Base-by-base conservation (phyloP, 2,329 filamentous ascomycete genomes). In the Colletotrichum sp. region DNA sequence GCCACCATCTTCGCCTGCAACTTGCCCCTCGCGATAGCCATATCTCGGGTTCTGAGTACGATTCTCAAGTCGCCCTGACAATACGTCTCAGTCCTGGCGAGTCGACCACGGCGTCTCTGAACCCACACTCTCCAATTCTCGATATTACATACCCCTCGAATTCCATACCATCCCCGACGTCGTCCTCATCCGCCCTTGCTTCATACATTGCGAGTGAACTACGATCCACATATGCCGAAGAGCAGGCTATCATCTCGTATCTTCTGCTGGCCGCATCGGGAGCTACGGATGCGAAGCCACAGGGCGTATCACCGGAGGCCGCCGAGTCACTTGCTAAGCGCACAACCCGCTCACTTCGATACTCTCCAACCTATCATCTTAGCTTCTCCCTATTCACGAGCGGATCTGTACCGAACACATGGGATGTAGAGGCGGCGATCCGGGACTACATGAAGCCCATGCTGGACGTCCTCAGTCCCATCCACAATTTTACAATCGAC, bases 401-500 rank as follows among this genome's bases (percentile, higher is more conserved):
- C 15, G 93, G 93, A 2, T 90, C 94, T 2, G 84, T 88, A 0
- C 97, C 97, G 3, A 98, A 94, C 36, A 94, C 93, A 12, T 99
- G 97, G 97, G 95, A 98, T 68, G 95, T 98, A 67, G 94, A 98
- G 78, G 86, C 90, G 44, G 96, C 96, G 1, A 90, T 98, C 12
- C 90, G 93, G 28, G 90, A 94, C 78, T 96, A 98, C 84, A 92
- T 99, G 84, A 88, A 91, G 69, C 96, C 97, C 0, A 89, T 98
- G 63, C 89, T 99, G 0, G 90, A 94, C 59, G 93, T 95, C 30
- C 91, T 98, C 32, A 91, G 92, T 0, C 90, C 93, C 1, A 98
- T 98, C 78, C 97, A 96, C 87, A 96, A 98, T 83, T 98, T 99
- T 81, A 98, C 96, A 16, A 93, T 98, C 66, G 96, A 98, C 82